phyloP scores from a whole-genome alignment of 179 eudicot genomes.

The Actinidia arguta region DNA sequence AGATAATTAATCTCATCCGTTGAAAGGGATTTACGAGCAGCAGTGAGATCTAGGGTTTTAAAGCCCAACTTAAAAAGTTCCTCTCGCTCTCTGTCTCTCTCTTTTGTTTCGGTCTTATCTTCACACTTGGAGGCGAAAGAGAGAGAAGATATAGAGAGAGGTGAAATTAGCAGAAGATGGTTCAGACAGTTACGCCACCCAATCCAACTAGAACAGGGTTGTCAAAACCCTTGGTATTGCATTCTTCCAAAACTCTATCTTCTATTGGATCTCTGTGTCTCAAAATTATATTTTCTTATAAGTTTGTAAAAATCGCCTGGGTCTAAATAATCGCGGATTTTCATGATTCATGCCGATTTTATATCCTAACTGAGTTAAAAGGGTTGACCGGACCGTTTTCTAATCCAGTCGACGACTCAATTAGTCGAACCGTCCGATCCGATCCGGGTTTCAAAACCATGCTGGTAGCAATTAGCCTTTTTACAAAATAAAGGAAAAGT shows the following conservation, averaged over 20 bases:
- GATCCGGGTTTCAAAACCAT: too few relatives aligned
- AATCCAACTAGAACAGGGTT: slow-evolving; percentile 76
- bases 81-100: neutral
- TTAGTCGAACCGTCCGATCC: too few relatives aligned
- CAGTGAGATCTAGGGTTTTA: slow-evolving; percentile 30
- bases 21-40: neutral
- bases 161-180: slow-evolving; percentile 40
- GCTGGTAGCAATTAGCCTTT: too few relatives aligned
- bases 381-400: too few relatives aligned
- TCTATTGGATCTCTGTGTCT: too few relatives aligned
- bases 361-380: too few relatives aligned
- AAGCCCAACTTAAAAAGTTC: neutral
- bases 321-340: too few relatives aligned
- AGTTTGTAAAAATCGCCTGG: too few relatives aligned
- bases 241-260: neutral
- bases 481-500: too few relatives aligned
- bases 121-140: neutral
- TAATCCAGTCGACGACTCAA: too few relatives aligned
- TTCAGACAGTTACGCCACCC: slow-evolving; percentile 87
- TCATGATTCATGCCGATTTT: too few relatives aligned
- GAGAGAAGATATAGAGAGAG: slow-evolving; percentile 16
- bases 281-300: too few relatives aligned
- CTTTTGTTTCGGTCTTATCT: slow-evolving; percentile 17
- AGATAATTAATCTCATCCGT: slow-evolving; percentile 14
- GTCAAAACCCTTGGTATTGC: slow-evolving; percentile 84